These are phyloP conservation scores for Capsella rubella DNA, from an alignment of 441 rosid genomes.

Conservation along the genomic window DNA sequence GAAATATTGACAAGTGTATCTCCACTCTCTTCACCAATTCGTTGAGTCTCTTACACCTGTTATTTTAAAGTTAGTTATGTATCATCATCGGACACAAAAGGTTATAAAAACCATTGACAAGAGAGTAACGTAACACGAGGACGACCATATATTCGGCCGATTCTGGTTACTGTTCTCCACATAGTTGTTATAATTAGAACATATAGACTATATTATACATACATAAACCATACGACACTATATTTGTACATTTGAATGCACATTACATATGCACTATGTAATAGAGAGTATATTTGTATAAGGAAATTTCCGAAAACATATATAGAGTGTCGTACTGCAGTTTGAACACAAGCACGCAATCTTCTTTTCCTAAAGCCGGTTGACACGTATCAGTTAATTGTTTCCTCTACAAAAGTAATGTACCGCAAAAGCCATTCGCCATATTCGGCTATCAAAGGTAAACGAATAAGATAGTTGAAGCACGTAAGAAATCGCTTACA, in stretches of 20 bases:
- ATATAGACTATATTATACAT: not conserved
- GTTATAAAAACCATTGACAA: not conserved
- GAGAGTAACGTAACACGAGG: conserved; percentile 31
- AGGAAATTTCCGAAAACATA: not conserved
- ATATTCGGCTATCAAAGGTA: conserved; percentile 25
- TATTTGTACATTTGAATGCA: too few species aligned
- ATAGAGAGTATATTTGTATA: not conserved
- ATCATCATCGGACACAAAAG: conserved; percentile 33
- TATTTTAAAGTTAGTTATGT: conserved; percentile 30
- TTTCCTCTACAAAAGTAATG: conserved; percentile 8
- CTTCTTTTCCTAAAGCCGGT: not conserved
- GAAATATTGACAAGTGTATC: conserved; percentile 35
- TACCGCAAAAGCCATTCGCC: not conserved
- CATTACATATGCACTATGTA: too few species aligned
- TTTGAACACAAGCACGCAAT: conserved; percentile 1
- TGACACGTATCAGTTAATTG: conserved; percentile 7
- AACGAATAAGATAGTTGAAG: conserved; percentile 28
- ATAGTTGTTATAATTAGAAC: not conserved
- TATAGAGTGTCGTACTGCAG: conserved; percentile 1
- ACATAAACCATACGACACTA: too few species aligned
- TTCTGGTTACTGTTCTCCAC: conserved; percentile 27
- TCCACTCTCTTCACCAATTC: conserved; percentile 33
- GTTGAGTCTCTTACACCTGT: conserved; percentile 22
- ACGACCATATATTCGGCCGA: conserved; percentile 27
- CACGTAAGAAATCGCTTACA: conserved; percentile 14